Conservation (phyloP, 2,329 filamentous ascomycete genomes). For the Talaromyces amestolkiae region DNA sequence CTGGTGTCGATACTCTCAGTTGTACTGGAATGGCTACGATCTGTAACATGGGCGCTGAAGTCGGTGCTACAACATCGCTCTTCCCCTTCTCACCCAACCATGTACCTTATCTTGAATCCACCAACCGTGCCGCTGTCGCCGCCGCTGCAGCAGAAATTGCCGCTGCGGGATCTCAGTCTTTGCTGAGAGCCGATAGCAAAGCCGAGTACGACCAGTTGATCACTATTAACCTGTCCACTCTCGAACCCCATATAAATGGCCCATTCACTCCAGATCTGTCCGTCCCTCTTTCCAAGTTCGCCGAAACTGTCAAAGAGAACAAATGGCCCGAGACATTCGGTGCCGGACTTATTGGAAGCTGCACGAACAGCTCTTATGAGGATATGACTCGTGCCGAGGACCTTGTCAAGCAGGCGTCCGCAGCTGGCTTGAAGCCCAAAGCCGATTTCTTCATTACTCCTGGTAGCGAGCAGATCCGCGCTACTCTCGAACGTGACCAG, state of each 20-base stretch:
- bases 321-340: constrained; percentile 89
- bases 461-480: constrained; percentile 93
- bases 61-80: constrained; percentile 90
- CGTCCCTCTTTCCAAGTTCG: constrained; percentile 87
- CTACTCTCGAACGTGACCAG: constrained; percentile 84
- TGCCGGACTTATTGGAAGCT: constrained; percentile 92
- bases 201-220: constrained; percentile 90
- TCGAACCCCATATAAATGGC: constrained; percentile 96
- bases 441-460: constrained; percentile 95
- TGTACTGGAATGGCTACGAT: constrained; percentile 91
- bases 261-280: constrained; percentile 95
- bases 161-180: constrained; percentile 57
- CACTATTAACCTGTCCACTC: constrained; percentile 80
- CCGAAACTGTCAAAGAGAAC: constrained; percentile 76
- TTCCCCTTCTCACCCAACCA: constrained; percentile 90
- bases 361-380: constrained; percentile 97
- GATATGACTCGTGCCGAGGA: constrained; percentile 96
- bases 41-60: constrained; percentile 84
- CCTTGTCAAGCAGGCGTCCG: constrained; percentile 84
- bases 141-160: constrained; percentile 63
- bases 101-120: constrained; percentile 80
- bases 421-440: constrained; percentile 85
- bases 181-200: constrained; percentile 73
- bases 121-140: constrained; percentile 71
- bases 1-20: constrained; percentile 84